phyloP scores from a whole-genome alignment of 164 flowering plant genomes.

The Warburgia ugandensis region DNA sequence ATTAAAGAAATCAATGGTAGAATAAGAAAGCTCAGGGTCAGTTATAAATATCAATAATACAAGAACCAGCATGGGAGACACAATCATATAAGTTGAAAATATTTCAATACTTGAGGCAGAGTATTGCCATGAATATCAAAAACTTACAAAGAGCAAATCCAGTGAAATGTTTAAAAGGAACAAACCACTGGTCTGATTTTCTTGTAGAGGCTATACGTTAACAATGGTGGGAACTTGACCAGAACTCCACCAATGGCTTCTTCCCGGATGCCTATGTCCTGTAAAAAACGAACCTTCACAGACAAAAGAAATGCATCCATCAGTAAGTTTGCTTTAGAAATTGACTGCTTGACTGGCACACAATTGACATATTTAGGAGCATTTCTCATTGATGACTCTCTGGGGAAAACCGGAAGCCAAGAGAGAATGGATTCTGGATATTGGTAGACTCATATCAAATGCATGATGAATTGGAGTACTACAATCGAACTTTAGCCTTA shows the following conservation, averaged over 20 bases:
- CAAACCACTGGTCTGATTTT: constrained; percentile 92
- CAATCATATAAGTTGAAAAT: too few relatives aligned
- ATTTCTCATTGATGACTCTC: not conserved
- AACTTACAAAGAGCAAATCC: not conserved
- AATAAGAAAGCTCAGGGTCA: too few relatives aligned
- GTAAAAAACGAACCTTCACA: constrained; percentile 75
- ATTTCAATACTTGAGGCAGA: too few relatives aligned
- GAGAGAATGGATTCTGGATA: too few relatives aligned
- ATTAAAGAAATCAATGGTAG: too few relatives aligned
- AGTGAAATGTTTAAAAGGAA: constrained; percentile 8
- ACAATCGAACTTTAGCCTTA: too few relatives aligned
- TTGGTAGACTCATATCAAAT: too few relatives aligned
- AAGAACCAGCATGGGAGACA: too few relatives aligned
- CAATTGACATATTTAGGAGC: not conserved
- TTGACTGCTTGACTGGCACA: not conserved
- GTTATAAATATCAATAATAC: too few relatives aligned
- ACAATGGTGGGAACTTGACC: constrained; percentile 69
- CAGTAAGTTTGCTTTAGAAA: constrained; percentile 1
- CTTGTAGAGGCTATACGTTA: constrained; percentile 87
- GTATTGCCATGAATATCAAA: too few relatives aligned
- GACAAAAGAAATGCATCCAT: constrained; percentile 3
- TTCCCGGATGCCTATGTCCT: constrained; percentile 74
- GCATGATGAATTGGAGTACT: too few relatives aligned
- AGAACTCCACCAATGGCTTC: constrained; percentile 77
- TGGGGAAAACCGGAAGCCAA: too few relatives aligned